Base-by-base conservation (phyloP, 306 rosid genomes). In the Pachyrhizus erosus region DNA sequence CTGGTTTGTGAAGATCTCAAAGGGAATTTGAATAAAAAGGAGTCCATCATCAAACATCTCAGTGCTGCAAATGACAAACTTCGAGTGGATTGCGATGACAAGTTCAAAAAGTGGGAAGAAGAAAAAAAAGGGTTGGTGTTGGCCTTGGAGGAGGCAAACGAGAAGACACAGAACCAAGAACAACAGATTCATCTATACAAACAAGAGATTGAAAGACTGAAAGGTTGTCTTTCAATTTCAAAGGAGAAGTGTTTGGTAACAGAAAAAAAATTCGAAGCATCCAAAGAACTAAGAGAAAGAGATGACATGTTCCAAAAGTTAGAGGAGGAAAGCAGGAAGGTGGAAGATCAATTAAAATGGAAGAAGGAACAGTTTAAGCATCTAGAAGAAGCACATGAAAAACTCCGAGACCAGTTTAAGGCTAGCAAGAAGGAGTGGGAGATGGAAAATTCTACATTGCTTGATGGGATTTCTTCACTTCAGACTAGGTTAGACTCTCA, bases 321-420 rank as follows among this genome's bases (percentile, higher is more conserved):
- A 24, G 92, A 88, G 76, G 91, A 93, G 75, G 89, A 89, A 81
- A 82, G 33, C 46, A 81, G 84, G 73, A 87, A 89, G 80, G 46
- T 89, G 72, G 87, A 83, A 89, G 97, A 95, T 62, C 89, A 89
- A 81, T 72, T 95, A 31, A 91, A 93, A 82, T 93, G 96, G 99
- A 93, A 91, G 85, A 90, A 77, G 80, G 97, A 95, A 84, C 98
- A 95, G 61, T 89, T 95, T 82, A 82, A 64, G 21, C 95, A 95
- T 83, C 83, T 90, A 5, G 91, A 91, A 83, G 96, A 93, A 75
- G 96, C 97, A 23, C 89, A 89, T 73, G 83, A 87, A 14, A 91
- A 90, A 77, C 84, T 83, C 18, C 70, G 67, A 39, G 86, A 76
- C 26, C 83, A 89, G 64, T 85, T 89, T 77, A 89, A 45, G 89